phyloP scores from a whole-genome alignment of 2,329 filamentous ascomycete species.

The Epichloe sp. region DNA sequence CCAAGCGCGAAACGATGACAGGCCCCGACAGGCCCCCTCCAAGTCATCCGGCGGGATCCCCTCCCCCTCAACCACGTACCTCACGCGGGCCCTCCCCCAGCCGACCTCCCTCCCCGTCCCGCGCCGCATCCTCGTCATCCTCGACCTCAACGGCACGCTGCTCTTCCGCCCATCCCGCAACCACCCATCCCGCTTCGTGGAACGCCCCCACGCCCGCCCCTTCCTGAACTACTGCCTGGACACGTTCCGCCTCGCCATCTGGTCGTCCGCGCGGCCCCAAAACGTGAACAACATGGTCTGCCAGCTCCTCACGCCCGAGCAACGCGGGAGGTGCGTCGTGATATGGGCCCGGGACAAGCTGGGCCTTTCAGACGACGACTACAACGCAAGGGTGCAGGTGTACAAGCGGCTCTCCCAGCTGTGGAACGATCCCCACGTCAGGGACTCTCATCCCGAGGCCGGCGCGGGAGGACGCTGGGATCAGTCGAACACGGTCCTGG shows the following conservation, averaged over 20 bases:
- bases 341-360: slow-evolving; percentile 72
- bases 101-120: slow-evolving; percentile 31
- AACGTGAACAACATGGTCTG: slow-evolving; percentile 61
- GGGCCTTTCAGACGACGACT: slow-evolving; percentile 51
- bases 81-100: slow-evolving; percentile 35
- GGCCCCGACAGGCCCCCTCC: slow-evolving; percentile 16
- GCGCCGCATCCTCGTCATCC: slow-evolving; percentile 61
- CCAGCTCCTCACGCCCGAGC: slow-evolving; percentile 44
- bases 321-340: slow-evolving; percentile 46
- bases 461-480: slow-evolving; percentile 43
- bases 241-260: slow-evolving; percentile 71
- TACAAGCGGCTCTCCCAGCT: slow-evolving; percentile 73
- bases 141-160: slow-evolving; percentile 90
- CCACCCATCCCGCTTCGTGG: slow-evolving; percentile 38
- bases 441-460: slow-evolving; percentile 29
- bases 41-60: slow-evolving; percentile 45
- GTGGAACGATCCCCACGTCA: slow-evolving; percentile 45
- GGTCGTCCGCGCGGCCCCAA: slow-evolving; percentile 68
- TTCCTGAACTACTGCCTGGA: slow-evolving; percentile 66
- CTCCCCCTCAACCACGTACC: slow-evolving; percentile 48
- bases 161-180: slow-evolving; percentile 51
- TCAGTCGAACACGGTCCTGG: slow-evolving; percentile 76
- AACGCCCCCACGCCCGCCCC: slow-evolving; percentile 46
- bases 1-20: too few species aligned
- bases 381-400: slow-evolving; percentile 60